These are phyloP conservation scores for Mycena alexandri DNA, from an alignment of 768 basidiomycete species.

Conservation along the genomic window DNA sequence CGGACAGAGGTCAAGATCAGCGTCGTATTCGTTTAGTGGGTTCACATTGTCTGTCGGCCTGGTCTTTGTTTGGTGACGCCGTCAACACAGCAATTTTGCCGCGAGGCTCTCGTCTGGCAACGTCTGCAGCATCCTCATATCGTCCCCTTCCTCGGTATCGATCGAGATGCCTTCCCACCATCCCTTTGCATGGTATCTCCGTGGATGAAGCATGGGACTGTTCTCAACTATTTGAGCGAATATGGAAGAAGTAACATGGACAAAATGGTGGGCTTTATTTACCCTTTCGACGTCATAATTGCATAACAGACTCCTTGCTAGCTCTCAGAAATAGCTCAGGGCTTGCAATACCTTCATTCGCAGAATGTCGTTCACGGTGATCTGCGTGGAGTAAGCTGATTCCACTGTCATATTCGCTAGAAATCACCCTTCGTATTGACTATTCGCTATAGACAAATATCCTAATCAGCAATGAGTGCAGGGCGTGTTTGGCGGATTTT, in stretches of 20 bases:
- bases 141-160: too few species aligned
- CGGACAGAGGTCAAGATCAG: background rate
- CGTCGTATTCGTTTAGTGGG: constrained; percentile 2
- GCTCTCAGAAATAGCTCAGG: constrained; percentile 36
- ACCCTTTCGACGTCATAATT: background rate
- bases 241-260: constrained; percentile 39
- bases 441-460: too few species aligned
- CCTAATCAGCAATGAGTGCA: too few species aligned
- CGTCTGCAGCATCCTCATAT: too few species aligned
- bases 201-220: constrained; percentile 46
- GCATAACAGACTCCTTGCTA: constrained; percentile 24
- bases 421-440: too few species aligned
- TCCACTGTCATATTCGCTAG: too few species aligned
- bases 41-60: background rate
- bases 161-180: too few species aligned
- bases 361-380: too few species aligned
- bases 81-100: background rate
- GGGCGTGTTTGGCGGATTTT: too few species aligned
- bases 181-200: too few species aligned
- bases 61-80: background rate
- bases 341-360: too few species aligned
- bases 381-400: too few species aligned
- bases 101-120: constrained; percentile 45
- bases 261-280: constrained; percentile 26
- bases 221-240: constrained; percentile 39